These are phyloP conservation scores for Chrysoporthe deuterocubensis DNA, from an alignment of 2,329 filamentous ascomycete species.

Conservation along the genomic window DNA sequence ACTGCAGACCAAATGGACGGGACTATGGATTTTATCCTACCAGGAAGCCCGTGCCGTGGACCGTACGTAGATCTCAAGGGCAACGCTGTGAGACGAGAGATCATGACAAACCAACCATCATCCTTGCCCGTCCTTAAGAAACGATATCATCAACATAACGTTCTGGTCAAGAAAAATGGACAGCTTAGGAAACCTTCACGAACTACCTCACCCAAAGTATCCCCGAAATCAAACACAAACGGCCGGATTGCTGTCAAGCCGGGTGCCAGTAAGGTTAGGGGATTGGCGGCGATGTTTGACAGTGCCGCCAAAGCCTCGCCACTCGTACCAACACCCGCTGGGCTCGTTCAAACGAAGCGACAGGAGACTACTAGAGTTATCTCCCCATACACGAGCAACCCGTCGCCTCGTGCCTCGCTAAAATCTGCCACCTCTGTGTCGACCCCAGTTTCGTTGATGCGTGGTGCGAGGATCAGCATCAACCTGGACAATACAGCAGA, in stretches of 20 bases:
- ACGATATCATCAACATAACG: neutral
- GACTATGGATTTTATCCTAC: slow-evolving; percentile 8
- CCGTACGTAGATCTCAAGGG: slow-evolving; percentile 12
- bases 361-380: slow-evolving; percentile 22
- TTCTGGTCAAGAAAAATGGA: slow-evolving; percentile 13
- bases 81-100: neutral
- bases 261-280: slow-evolving; percentile 45
- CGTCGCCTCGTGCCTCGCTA: slow-evolving; percentile 18
- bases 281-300: slow-evolving; percentile 59
- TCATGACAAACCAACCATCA: slow-evolving; percentile 7
- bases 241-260: slow-evolving; percentile 29
- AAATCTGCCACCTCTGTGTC: slow-evolving; percentile 19
- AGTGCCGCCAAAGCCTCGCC: slow-evolving; percentile 37
- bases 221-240: slow-evolving; percentile 1
- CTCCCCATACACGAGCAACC: slow-evolving; percentile 28
- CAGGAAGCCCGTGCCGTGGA: slow-evolving; percentile 16
- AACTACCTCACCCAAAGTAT: slow-evolving; percentile 23
- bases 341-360: slow-evolving; percentile 9
- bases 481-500: neutral
- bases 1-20: slow-evolving; percentile 26
- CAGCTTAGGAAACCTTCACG: slow-evolving; percentile 18
- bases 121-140: slow-evolving; percentile 16
- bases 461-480: slow-evolving; percentile 18
- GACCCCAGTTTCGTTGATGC: slow-evolving; percentile 21
- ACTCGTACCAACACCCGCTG: slow-evolving; percentile 26